A percentile compares a stretch with the other conserved stretches of the same genome.
phyloP scores from a whole-genome alignment of 2,329 filamentous ascomycete genomes.

The Aspergillus pseudotamarii region DNA sequence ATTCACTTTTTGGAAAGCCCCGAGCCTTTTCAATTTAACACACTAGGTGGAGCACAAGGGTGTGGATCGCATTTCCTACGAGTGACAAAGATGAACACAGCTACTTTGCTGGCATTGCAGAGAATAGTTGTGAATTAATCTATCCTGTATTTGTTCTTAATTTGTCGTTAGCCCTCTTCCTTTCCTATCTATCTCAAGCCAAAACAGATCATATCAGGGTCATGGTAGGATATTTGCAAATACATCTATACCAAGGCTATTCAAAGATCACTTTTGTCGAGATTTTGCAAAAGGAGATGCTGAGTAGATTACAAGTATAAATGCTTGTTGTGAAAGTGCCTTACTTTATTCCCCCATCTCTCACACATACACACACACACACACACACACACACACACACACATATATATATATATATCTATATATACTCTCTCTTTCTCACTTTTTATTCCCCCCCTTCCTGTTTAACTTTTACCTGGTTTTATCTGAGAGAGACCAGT shows the following conservation, averaged over 20 bases:
- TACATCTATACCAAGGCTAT: background rate
- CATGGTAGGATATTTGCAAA: background rate
- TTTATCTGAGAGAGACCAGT: background rate
- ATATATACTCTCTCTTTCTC: background rate
- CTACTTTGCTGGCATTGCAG: slow-evolving; percentile 2
- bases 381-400: too few species aligned
- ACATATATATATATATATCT: background rate
- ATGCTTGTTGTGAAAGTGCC: background rate
- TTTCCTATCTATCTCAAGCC: background rate
- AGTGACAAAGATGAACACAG: slow-evolving; percentile 12
- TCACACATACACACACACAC: too few species aligned
- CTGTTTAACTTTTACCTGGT: slow-evolving; percentile 4
- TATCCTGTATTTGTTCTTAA: background rate
- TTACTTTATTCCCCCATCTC: background rate
- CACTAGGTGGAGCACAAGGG: slow-evolving; percentile 26
- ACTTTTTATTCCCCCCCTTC: slow-evolving; percentile 7
- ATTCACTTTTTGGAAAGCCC: slow-evolving; percentile 20
- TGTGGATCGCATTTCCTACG: slow-evolving; percentile 26
- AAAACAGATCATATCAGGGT: background rate
- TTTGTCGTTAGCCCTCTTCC: background rate
- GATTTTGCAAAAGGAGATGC: background rate
- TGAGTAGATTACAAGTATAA: background rate
- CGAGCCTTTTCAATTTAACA: slow-evolving; percentile 28
- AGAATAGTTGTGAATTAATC: background rate
- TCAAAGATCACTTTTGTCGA: background rate